Evolutionary conservation across 306 rosid species (phyloP).

Genomic region (Luffa aegyptiaca): DNA sequence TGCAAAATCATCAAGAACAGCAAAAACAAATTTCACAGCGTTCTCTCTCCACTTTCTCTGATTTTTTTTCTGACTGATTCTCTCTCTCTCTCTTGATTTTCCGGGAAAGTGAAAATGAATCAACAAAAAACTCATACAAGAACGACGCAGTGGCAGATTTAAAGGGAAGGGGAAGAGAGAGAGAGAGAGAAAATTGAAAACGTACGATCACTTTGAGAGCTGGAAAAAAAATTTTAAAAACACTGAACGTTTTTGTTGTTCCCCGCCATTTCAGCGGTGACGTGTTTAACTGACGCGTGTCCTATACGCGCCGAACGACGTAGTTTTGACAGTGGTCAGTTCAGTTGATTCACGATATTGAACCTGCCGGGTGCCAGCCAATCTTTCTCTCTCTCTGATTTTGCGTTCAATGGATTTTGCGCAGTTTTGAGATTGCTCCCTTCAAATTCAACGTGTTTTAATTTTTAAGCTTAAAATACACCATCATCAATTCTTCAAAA

Average conservation of each 20-base stretch:
- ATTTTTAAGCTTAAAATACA: no score
- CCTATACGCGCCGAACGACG: not conserved
- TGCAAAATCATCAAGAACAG: slow-evolving; percentile 11
- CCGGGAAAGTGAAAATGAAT: not conserved
- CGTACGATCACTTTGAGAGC: slow-evolving; percentile 3
- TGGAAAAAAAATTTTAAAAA: not conserved
- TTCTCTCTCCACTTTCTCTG: not conserved
- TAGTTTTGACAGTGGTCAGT: not conserved
- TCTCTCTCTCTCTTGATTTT: not conserved
- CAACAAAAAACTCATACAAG: not conserved
- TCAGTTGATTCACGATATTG: not conserved
- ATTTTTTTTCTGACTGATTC: not conserved
- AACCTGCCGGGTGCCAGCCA: not conserved
- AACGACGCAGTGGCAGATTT: not conserved
- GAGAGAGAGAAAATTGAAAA: not conserved
- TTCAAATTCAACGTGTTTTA: not conserved
- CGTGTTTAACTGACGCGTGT: not conserved
- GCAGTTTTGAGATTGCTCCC: not conserved
- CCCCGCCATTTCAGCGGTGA: slow-evolving; percentile 13
- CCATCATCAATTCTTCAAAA: no score
- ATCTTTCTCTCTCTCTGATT: not conserved
- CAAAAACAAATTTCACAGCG: slow-evolving; percentile 7
- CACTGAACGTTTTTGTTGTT: slow-evolving; percentile 8
- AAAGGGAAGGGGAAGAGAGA: not conserved
- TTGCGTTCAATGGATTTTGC: not conserved